Percentiles rank a stretch among this genome's conserved stretches.
These are phyloP conservation scores for Recurvomyces mirabilis DNA, from an alignment of 495 filamentous ascomycete species.

Conservation along the genomic window DNA sequence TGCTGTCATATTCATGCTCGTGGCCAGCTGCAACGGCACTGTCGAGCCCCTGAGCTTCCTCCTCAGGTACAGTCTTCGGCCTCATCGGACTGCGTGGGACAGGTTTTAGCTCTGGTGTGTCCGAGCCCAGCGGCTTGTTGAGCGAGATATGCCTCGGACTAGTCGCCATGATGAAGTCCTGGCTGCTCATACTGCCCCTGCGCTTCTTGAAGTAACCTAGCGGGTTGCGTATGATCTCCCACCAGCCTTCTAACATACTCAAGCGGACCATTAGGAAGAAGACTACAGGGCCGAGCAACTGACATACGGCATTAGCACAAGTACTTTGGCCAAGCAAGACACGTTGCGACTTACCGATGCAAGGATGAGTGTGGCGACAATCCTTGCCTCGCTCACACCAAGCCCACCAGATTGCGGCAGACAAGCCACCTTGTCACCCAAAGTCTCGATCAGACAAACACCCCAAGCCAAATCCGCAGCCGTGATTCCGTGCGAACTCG, in stretches of 20 bases:
- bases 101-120: conserved; percentile 1
- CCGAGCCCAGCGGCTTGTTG: neutral
- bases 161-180: conserved; percentile 11
- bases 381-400: conserved; percentile 9
- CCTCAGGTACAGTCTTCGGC: no score
- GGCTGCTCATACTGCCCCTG: conserved; percentile 4
- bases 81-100: no score
- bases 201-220: neutral
- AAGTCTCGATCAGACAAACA: conserved; percentile 22
- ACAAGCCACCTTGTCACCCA: conserved; percentile 28
- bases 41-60: no score
- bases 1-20: neutral
- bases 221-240: conserved; percentile 17
- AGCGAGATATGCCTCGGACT: conserved; percentile 8
- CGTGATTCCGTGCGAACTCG: conserved; percentile 16
- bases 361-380: conserved; percentile 24
- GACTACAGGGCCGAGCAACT: conserved; percentile 29
- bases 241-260: conserved; percentile 30
- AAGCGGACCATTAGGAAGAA: conserved; percentile 30
- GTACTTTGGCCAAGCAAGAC: neutral
- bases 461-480: conserved; percentile 18
- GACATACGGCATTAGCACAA: no score
- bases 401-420: conserved; percentile 20
- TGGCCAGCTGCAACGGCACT: no score
- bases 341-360: conserved; percentile 22